Conservation (phyloP, 352 stramenopile genomes). For the Peronosclerospora sorghi region DNA sequence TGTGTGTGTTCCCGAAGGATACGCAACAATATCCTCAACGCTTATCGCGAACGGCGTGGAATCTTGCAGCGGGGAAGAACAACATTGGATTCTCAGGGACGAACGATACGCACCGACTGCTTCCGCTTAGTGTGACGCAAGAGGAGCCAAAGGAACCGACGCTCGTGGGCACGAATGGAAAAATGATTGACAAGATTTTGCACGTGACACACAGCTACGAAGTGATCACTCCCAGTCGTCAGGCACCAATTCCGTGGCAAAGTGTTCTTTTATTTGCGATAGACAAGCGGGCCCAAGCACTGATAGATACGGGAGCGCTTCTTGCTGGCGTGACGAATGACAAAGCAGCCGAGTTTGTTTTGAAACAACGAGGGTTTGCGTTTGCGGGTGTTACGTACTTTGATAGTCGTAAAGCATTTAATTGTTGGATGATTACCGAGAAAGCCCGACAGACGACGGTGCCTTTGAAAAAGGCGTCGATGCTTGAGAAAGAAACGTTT, state of each 20-base stretch:
- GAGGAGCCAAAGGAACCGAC: slow-evolving; percentile 35
- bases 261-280: slow-evolving; percentile 26
- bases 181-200: too few species aligned
- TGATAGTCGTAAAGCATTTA: slow-evolving; percentile 17
- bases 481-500: too few species aligned
- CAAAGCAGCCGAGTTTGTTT: slow-evolving; percentile 40
- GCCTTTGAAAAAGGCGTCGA: slow-evolving; percentile 83
- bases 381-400: slow-evolving; percentile 62
- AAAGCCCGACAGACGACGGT: slow-evolving; percentile 23
- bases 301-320: slow-evolving; percentile 84
- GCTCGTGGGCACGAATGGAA: slow-evolving; percentile 69
- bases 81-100: too few species aligned
- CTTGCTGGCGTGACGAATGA: slow-evolving; percentile 53
- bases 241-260: slow-evolving; percentile 27
- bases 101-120: too few species aligned
- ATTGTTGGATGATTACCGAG: slow-evolving; percentile 77
- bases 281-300: too few species aligned
- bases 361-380: slow-evolving; percentile 13
- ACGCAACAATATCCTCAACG: too few species aligned
- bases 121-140: too few species aligned
- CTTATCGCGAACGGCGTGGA: too few species aligned
- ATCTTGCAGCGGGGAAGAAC: slow-evolving; percentile 42
- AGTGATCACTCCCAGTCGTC: slow-evolving; percentile 6
- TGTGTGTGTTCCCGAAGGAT: too few species aligned
- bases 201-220: slow-evolving; percentile 29